phyloP scores from a whole-genome alignment of 2,329 filamentous ascomycete genomes.

The Chaetomium sp. region DNA sequence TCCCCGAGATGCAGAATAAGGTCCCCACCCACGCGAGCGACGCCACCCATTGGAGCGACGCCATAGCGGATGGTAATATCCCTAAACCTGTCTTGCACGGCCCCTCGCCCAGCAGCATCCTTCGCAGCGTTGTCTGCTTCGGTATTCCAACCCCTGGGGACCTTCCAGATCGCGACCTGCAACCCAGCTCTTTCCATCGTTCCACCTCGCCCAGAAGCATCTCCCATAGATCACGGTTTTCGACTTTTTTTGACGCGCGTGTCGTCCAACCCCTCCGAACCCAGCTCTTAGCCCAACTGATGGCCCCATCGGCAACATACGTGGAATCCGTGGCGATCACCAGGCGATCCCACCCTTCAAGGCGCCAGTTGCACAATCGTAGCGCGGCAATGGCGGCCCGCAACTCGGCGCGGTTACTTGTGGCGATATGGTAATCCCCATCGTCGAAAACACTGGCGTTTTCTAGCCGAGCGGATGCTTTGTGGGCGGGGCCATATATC shows the following conservation, averaged over 20 bases:
- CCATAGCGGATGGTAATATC: not conserved
- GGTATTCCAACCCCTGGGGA: not conserved
- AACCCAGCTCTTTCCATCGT: not conserved
- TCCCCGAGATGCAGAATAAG: too few relatives aligned
- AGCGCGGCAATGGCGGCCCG: conserved; percentile 46
- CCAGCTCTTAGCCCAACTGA: conserved; percentile 16
- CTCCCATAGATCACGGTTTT: conserved; percentile 48
- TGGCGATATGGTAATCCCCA: conserved; percentile 24
- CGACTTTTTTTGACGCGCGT: conserved; percentile 29
- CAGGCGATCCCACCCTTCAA: conserved; percentile 34
- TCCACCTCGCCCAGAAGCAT: conserved; percentile 29
- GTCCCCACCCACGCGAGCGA: too few relatives aligned
- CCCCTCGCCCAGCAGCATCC: not conserved
- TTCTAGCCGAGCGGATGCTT: conserved; percentile 35
- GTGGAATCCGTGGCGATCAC: conserved; percentile 48
- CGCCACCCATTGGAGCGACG: conserved; percentile 1
- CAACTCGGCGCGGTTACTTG: conserved; percentile 40
- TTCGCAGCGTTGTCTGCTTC: not conserved
- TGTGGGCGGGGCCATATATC: not conserved
- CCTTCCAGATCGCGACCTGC: not conserved
- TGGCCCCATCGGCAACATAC: conserved; percentile 42
- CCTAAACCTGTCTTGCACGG: not conserved
- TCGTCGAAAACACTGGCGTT: conserved; percentile 31
- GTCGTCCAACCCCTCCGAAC: conserved; percentile 23
- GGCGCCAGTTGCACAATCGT: conserved; percentile 36